These are phyloP conservation scores for Paraphaeosphaeria minitans DNA, from an alignment of 2,329 filamentous ascomycete species.

Conservation along the genomic window DNA sequence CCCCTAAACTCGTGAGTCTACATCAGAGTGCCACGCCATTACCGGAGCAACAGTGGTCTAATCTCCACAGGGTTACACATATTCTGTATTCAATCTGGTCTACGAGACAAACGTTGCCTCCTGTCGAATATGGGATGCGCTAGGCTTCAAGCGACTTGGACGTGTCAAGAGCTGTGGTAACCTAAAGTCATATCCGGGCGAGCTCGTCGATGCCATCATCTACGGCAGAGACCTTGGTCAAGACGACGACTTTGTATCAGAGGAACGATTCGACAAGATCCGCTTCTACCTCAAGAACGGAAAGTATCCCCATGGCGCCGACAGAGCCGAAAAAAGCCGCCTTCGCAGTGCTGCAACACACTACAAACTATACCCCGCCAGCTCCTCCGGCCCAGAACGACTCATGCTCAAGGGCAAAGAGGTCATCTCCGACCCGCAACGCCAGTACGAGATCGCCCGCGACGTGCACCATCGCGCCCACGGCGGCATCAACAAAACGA, in stretches of 20 bases:
- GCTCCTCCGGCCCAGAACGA: conserved; percentile 57
- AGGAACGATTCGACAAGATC: conserved; percentile 98
- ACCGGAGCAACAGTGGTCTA: conserved; percentile 6
- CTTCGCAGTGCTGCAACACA: conserved; percentile 92
- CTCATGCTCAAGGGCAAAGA: conserved; percentile 98
- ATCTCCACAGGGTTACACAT: conserved; percentile 72
- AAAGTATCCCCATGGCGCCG: conserved; percentile 90
- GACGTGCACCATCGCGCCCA: conserved; percentile 76
- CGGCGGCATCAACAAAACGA: conserved; percentile 97
- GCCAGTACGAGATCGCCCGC: conserved; percentile 88
- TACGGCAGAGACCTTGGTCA: conserved; percentile 65
- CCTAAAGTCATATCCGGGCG: conserved; percentile 53
- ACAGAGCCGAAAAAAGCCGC: conserved; percentile 93
- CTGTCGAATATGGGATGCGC: conserved; percentile 87
- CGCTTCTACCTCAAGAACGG: conserved; percentile 94
- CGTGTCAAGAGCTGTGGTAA: conserved; percentile 66
- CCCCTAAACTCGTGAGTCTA: conserved; percentile 52
- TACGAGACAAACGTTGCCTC: conserved; percentile 93
- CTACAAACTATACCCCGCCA: conserved; percentile 74
- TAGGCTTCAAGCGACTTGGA: conserved; percentile 91
- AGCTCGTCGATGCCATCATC: conserved; percentile 58
- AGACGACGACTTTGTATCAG: conserved; percentile 84
- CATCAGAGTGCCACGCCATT: not conserved
- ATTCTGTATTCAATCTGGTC: conserved; percentile 92
- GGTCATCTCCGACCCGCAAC: conserved; percentile 86